Base-by-base conservation (phyloP, 495 filamentous ascomycete genomes). In the Podospora conica region DNA sequence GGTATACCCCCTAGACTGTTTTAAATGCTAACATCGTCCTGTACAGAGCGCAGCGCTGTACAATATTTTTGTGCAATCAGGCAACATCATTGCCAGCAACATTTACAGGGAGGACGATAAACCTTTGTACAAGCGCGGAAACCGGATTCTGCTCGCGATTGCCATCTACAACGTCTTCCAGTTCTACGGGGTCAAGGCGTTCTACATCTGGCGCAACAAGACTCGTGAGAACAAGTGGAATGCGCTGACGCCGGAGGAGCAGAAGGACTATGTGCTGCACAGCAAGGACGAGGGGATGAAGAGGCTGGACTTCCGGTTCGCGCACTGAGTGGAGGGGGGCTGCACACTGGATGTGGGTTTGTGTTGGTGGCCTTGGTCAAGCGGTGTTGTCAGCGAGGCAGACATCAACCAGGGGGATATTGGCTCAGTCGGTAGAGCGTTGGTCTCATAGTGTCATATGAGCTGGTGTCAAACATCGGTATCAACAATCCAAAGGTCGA, bases 21-120 rank as follows among this genome's bases (percentile, higher is more conserved):
- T n/a, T n/a, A n/a, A n/a, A n/a, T n/a, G n/a, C n/a, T n/a, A n/a
- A n/a, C n/a, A n/a, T n/a, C n/a, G n/a, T n/a, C n/a, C n/a, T n/a
- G n/a, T n/a, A n/a, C n/a, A n/a, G n/a, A n/a, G n/a, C n/a, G n/a
- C 81, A 0, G 80, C 79, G 2, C 29, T 81, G 8, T 84, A 83
- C 70, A 84, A 83, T 65, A 77, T 79, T 73, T 74, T 77, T 60
- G 77, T 80, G 15, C 80, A 83, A 63, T 66, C 74, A 6, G 81
- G 82, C 9, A 82, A 78, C 57, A 82, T 86, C 33, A 81, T 84
- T 64, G 74, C 76, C 0, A 75, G 70, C 61, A 84, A 85, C 67
- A 81, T 87, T 54, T 87, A 86, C 70, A 77, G 83, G 40, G 80
- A 80, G 15, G 82, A 84, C 54, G 85, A 87, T 68, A 76, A 78